phyloP scores from a whole-genome alignment of 768 basidiomycete genomes.

The Arthromyces matolae region DNA sequence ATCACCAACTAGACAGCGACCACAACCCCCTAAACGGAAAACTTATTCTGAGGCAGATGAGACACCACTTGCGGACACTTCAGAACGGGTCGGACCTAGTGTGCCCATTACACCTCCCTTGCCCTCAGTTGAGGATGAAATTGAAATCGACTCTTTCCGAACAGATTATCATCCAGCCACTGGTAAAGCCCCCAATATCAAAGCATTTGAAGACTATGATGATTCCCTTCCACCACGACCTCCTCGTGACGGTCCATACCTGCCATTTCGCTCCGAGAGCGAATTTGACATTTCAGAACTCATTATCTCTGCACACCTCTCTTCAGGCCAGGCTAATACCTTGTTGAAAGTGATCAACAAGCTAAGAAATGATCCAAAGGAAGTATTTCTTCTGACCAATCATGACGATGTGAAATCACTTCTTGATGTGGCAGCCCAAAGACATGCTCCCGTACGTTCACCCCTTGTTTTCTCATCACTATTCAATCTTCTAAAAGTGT shows the following conservation, averaged over 20 bases:
- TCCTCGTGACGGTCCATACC: conserved; percentile 20
- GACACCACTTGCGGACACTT: too few relatives aligned
- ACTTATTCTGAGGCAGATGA: too few relatives aligned
- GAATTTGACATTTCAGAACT: conserved; percentile 31
- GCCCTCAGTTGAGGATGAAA: too few relatives aligned
- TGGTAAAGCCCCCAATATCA: not conserved
- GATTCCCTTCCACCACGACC: not conserved
- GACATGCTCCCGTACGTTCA: not conserved
- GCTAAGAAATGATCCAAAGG: not conserved
- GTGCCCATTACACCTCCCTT: too few relatives aligned
- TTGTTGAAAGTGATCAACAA: conserved; percentile 19
- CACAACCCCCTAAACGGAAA: too few relatives aligned
- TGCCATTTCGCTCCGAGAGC: conserved; percentile 21
- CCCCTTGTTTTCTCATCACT: not conserved
- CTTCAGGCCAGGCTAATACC: conserved; percentile 11
- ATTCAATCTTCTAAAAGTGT: not conserved
- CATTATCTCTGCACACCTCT: conserved; percentile 18
- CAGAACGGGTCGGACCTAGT: too few relatives aligned
- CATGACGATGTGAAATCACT: conserved; percentile 16
- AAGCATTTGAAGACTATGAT: conserved; percentile 4
- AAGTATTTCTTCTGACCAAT: conserved; percentile 18
- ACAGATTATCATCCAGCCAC: conserved; percentile 16
- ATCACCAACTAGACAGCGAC: too few relatives aligned
- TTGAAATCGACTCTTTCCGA: too few relatives aligned
- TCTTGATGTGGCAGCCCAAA: conserved; percentile 15